Base-by-base conservation (phyloP, 2,329 filamentous ascomycete genomes). In the Davidsoniella neocaledoniae region DNA sequence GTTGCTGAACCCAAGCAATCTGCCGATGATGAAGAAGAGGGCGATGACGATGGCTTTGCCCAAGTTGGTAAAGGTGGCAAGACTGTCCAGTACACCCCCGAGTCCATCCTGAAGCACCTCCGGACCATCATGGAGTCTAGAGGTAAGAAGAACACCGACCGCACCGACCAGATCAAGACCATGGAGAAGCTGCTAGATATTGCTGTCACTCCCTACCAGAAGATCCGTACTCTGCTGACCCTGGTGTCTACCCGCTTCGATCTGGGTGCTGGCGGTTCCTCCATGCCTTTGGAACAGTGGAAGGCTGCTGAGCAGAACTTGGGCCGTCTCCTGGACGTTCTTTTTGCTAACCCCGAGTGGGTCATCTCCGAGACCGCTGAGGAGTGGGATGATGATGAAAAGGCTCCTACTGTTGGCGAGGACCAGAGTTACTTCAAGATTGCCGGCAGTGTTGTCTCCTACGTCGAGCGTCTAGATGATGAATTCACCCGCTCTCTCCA, bases 341-440 rank as follows among this genome's bases (percentile, higher is more conserved):
- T 98, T 39, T 86, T 94, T 64, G 67, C 74, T 54, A 86, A 86
- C 68, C 73, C 74, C 54, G 79, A 91, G 56, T 83, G 90, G 62
- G 73, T 96, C 47, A 86, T 98, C 44, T 73, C 91, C 21, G 91
- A 98, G 68, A 81, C 77, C 57, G 91, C 86, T 19, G 91, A 98
- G 63, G 91, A 98, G 67, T 96, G 91, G 91, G 91, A 98, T 58
- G 91, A 98, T 60, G 93, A 98, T 58, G 93, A 98, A 59, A 96
- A 95, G 72, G 76, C 80, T 39, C 91, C 91, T 12, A 73, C 73
- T 29, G 71, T 90, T 57, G 77, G 76, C 51, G 66, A 74, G 19
- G 85, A 79, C 55, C 81, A 94, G 64, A 83, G 77, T 63, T 76
- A 90, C 62, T 84, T 94, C 74, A 88, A 83, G 70, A 77, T 98